Evolutionary conservation across 2,329 filamentous ascomycete species (phyloP).

Genomic region (Diplodia corticola): DNA sequence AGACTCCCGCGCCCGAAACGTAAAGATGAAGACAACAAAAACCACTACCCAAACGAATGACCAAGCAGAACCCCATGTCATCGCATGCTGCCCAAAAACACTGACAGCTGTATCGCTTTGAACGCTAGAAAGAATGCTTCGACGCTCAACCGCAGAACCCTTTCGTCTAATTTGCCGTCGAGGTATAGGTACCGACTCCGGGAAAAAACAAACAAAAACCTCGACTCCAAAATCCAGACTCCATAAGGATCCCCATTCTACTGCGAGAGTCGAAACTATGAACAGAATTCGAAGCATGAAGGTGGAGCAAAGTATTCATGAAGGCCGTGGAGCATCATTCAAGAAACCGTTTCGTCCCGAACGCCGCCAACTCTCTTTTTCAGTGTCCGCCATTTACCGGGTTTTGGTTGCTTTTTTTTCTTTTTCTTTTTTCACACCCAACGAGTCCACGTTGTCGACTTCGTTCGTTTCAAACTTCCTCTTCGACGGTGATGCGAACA

Average conservation of each 20-base stretch:
- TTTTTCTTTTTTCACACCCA: background rate
- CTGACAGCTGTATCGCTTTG: background rate
- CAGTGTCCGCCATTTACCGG: background rate
- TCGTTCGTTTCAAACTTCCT: background rate
- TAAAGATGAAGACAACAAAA: background rate
- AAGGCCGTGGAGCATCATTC: background rate
- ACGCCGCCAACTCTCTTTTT: background rate
- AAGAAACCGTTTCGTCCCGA: background rate
- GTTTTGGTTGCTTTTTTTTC: background rate
- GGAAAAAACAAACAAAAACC: background rate
- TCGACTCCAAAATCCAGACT: background rate
- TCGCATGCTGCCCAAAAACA: background rate
- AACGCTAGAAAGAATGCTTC: conserved; percentile 1
- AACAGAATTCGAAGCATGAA: background rate
- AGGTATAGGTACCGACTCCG: background rate
- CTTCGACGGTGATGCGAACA: conserved; percentile 27
- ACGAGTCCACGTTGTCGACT: background rate
- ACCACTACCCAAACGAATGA: background rate
- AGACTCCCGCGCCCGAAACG: background rate
- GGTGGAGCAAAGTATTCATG: background rate
- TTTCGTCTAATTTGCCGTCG: background rate
- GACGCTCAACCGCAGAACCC: background rate
- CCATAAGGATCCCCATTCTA: background rate
- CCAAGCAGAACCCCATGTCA: background rate
- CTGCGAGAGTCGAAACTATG: background rate